Conservation (phyloP, 805 yeast genomes). For the Yarrowia porcina region DNA sequence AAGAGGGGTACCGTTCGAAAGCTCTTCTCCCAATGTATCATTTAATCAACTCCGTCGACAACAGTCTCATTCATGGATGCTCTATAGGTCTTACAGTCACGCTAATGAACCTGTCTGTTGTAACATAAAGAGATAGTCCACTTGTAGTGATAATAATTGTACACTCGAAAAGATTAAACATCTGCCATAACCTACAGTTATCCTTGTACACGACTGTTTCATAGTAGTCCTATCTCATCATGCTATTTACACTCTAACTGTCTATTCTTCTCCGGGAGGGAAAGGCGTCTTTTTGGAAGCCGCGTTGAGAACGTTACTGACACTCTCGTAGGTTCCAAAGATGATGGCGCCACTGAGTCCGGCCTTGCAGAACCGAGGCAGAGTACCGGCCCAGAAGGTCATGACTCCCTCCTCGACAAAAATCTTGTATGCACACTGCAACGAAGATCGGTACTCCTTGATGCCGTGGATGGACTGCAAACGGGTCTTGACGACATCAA, state of each 20-base stretch:
- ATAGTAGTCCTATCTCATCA: too few species aligned
- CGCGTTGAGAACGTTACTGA: conserved; percentile 47
- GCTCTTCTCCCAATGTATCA: too few species aligned
- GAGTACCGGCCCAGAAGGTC: conserved; percentile 40
- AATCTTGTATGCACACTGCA: conserved; percentile 39
- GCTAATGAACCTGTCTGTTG: too few species aligned
- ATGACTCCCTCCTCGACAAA: conserved; percentile 42
- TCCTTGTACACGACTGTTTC: too few species aligned
- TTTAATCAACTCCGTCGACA: too few species aligned
- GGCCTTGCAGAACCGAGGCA: conserved; percentile 66
- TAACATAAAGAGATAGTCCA: too few species aligned
- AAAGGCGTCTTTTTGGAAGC: conserved; percentile 43
- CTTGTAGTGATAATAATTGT: too few species aligned
- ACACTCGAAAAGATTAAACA: too few species aligned
- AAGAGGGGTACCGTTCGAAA: too few species aligned
- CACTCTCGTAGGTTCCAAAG: conserved; percentile 57
- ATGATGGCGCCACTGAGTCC: conserved; percentile 70
- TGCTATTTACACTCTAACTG: conserved; percentile 2
- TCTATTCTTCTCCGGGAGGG: conserved; percentile 33
- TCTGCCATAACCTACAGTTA: too few species aligned
- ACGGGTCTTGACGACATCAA: conserved; percentile 82
- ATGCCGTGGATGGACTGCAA: conserved; percentile 61
- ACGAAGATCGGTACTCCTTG: conserved; percentile 38
- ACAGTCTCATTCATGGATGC: too few species aligned
- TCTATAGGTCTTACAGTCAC: too few species aligned